Evolutionary conservation across 805 yeast genomes (phyloP).

Genomic region (Nakazawaea sp.): DNA sequence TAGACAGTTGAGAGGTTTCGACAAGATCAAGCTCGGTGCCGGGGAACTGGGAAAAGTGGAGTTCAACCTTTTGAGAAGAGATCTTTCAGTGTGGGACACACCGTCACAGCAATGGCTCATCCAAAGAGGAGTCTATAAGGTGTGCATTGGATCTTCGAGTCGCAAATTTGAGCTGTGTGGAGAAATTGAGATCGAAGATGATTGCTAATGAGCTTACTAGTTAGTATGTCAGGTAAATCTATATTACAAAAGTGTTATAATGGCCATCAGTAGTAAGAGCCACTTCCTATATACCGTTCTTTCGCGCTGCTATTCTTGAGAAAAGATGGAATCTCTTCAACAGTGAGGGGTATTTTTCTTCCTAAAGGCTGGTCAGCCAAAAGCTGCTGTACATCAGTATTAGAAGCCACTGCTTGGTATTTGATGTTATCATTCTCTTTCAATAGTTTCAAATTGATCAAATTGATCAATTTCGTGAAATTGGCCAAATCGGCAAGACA

Average conservation of each 20-base stretch:
- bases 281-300: slow-evolving; percentile 2
- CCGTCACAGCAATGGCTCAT: slow-evolving; percentile 51
- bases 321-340: slow-evolving; percentile 4
- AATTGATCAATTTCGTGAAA: slow-evolving; percentile 4
- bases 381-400: background rate
- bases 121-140: slow-evolving; percentile 45
- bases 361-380: slow-evolving; percentile 4
- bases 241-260: background rate
- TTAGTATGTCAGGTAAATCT: background rate
- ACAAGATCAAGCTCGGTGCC: slow-evolving; percentile 39
- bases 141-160: slow-evolving; percentile 45
- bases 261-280: slow-evolving; percentile 3
- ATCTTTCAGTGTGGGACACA: slow-evolving; percentile 51
- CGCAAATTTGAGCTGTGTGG: slow-evolving; percentile 40
- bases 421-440: slow-evolving; percentile 11
- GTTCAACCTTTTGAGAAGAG: slow-evolving; percentile 43
- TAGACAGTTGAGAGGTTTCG: slow-evolving; percentile 48
- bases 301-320: background rate
- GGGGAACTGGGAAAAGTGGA: slow-evolving; percentile 29
- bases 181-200: slow-evolving; percentile 25
- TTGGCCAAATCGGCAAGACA: slow-evolving; percentile 6
- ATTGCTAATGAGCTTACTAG: no score
- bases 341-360: slow-evolving; percentile 9
- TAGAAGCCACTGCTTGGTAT: slow-evolving; percentile 2
- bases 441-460: slow-evolving; percentile 9